phyloP scores from a whole-genome alignment of 75 land plant genomes.

The Sequoiadendron giganteum region DNA sequence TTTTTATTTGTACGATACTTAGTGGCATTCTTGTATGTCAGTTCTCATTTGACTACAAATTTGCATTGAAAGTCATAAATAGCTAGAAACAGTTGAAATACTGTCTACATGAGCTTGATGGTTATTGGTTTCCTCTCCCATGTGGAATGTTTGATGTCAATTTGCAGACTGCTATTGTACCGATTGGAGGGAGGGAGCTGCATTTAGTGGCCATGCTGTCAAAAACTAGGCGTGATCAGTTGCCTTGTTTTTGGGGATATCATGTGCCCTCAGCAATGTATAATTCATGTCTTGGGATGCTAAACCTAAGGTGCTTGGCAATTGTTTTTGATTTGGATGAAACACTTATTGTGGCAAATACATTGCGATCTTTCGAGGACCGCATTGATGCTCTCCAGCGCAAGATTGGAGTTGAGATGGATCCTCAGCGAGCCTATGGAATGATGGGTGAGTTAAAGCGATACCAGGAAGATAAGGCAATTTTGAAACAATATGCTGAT shows the following conservation, averaged over 20 bases:
- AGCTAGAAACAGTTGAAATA: background rate
- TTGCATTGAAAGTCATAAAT: background rate
- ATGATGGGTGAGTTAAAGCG: constrained; percentile 68
- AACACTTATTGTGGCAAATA: constrained; percentile 96
- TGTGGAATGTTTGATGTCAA: background rate
- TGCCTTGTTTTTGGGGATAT: constrained; percentile 93
- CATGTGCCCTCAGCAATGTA: constrained; percentile 58
- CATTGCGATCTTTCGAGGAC: constrained; percentile 92
- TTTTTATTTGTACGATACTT: background rate
- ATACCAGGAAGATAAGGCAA: constrained; percentile 50
- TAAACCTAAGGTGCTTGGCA: constrained; percentile 87
- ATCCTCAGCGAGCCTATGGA: constrained; percentile 44
- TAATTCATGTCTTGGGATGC: constrained; percentile 74
- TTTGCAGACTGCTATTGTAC: constrained; percentile 80
- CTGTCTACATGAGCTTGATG: background rate
- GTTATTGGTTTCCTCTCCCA: background rate
- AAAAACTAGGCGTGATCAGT: constrained; percentile 35
- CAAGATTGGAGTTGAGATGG: constrained; percentile 60
- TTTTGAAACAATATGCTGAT: constrained; percentile 48
- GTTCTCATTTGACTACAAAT: background rate
- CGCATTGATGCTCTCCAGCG: constrained; percentile 70
- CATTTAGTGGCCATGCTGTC: constrained; percentile 93
- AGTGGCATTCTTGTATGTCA: background rate
- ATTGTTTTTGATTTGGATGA: constrained; percentile 99
- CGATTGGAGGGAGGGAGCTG: constrained; percentile 67